Percentiles rank a stretch among this genome's conserved stretches.
phyloP scores from a whole-genome alignment of 371 early-diverging fungal species.

The Mucor lusitanicus region DNA sequence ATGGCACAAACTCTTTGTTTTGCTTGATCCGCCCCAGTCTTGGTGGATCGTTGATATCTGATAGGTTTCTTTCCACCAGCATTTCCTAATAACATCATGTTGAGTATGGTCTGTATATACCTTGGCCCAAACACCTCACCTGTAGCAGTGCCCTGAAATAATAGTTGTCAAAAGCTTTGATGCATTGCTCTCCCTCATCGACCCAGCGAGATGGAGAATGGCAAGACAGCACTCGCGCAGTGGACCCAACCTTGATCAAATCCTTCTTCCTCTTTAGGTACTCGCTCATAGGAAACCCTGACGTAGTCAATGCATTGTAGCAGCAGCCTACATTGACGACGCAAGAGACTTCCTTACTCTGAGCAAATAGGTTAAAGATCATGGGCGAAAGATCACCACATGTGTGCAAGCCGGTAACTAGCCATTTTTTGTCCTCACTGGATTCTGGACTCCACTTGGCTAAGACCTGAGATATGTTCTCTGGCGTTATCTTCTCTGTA shows the following conservation, averaged over 20 bases:
- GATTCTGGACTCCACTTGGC: constrained; percentile 23
- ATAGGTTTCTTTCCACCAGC: constrained; percentile 58
- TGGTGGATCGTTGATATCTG: constrained; percentile 51
- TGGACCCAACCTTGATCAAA: constrained; percentile 54
- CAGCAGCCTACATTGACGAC: constrained; percentile 88
- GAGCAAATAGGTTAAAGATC: constrained; percentile 71
- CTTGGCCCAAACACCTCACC: constrained; percentile 14
- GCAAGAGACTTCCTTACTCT: constrained; percentile 59
- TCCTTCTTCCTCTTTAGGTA: constrained; percentile 30
- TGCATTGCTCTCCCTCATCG: constrained; percentile 51
- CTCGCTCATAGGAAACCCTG: constrained; percentile 69
- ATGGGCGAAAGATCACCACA: constrained; percentile 84
- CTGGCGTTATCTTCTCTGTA: constrained; percentile 56
- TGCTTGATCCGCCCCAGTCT: constrained; percentile 64
- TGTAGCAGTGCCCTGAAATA: constrained; percentile 75
- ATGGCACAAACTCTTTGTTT: constrained; percentile 48
- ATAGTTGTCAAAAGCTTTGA: constrained; percentile 71
- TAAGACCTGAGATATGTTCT: constrained; percentile 46
- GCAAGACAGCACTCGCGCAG: constrained; percentile 82
- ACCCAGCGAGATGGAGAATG: constrained; percentile 84
- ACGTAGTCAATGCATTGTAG: constrained; percentile 73
- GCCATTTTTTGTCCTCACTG: constrained; percentile 45
- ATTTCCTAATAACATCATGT: constrained; percentile 26
- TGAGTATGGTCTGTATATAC: not conserved
- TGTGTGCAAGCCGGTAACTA: constrained; percentile 84